phyloP scores from a whole-genome alignment of 139 green algal species.

The Diplosphaera chodatii region DNA sequence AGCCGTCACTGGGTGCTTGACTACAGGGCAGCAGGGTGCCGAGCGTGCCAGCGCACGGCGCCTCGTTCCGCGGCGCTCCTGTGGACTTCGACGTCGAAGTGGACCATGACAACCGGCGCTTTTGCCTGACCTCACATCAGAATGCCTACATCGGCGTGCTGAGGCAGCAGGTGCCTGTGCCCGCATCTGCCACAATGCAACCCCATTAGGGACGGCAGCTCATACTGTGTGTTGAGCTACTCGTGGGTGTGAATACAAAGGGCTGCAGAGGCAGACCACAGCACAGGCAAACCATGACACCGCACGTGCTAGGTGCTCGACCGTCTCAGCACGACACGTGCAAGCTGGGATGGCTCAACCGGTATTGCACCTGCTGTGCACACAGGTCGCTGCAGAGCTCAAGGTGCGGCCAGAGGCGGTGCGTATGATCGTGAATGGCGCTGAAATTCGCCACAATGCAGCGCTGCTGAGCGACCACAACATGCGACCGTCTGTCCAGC shows the following conservation, averaged over 20 bases:
- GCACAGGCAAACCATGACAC: no score
- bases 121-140: constrained; percentile 1
- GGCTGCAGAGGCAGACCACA: no score
- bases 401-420: constrained; percentile 4
- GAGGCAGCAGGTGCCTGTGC: constrained; percentile 16
- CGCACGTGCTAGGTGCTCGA: no score
- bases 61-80: constrained; percentile 30
- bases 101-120: background rate
- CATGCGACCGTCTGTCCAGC: constrained; percentile 1
- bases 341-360: no score
- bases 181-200: no score
- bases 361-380: no score
- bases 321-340: no score
- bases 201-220: no score
- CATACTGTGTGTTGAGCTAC: no score
- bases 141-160: constrained; percentile 58
- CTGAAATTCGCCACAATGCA: constrained; percentile 32
- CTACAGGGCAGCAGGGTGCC: constrained; percentile 42
- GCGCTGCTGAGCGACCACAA: constrained; percentile 5
- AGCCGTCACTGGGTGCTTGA: no score
- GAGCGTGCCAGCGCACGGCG: constrained; percentile 28
- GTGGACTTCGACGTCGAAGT: constrained; percentile 4
- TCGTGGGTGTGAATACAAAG: no score
- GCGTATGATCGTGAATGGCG: constrained; percentile 27
- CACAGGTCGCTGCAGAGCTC: constrained; percentile 22